Percentiles rank a stretch among this genome's conserved stretches.
phyloP scores from a whole-genome alignment of 2,329 filamentous ascomycete genomes.

The Epichloe gansuensis region DNA sequence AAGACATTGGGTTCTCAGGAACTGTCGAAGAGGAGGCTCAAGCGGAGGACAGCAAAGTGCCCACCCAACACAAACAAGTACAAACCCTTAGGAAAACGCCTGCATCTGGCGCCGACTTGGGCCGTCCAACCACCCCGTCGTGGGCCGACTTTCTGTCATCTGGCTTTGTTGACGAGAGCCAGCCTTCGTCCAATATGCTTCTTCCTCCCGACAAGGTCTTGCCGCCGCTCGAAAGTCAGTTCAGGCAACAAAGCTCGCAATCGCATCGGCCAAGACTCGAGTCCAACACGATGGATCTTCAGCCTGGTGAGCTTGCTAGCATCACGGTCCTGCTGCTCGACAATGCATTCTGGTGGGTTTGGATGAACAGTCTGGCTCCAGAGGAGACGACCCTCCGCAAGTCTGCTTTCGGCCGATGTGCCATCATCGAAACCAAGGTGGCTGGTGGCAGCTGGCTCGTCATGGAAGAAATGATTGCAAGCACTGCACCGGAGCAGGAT shows the following conservation, averaged over 20 bases:
- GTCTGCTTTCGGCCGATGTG: slow-evolving; percentile 85
- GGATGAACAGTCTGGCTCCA: slow-evolving; percentile 90
- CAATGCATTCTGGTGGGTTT: slow-evolving; percentile 99
- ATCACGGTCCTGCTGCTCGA: slow-evolving; percentile 79
- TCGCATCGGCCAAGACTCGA: slow-evolving; percentile 68
- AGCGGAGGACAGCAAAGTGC: slow-evolving; percentile 42
- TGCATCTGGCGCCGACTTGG: slow-evolving; percentile 55
- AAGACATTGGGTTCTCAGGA: slow-evolving; percentile 83
- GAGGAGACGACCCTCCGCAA: slow-evolving; percentile 82
- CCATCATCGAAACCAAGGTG: slow-evolving; percentile 81
- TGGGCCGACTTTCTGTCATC: slow-evolving; percentile 97
- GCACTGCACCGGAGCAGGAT: slow-evolving; percentile 73
- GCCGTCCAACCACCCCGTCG: slow-evolving; percentile 83
- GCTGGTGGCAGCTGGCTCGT: slow-evolving; percentile 77
- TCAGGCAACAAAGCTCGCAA: slow-evolving; percentile 72
- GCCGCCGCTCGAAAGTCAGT: slow-evolving; percentile 64
- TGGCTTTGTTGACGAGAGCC: slow-evolving; percentile 72
- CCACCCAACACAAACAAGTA: slow-evolving; percentile 25
- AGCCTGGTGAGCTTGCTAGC: slow-evolving; percentile 89
- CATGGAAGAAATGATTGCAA: slow-evolving; percentile 92
- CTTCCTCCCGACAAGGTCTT: slow-evolving; percentile 87
- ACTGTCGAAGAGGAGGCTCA: slow-evolving; percentile 56
- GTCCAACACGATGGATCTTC: slow-evolving; percentile 49
- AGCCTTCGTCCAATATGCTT: slow-evolving; percentile 54
- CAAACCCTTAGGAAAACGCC: slow-evolving; percentile 51